Evolutionary conservation across 176 grass and related monocot genomes (phyloP), one percentile per base, ranked within the genome.

Genomic region (Avena insularis): DNA sequence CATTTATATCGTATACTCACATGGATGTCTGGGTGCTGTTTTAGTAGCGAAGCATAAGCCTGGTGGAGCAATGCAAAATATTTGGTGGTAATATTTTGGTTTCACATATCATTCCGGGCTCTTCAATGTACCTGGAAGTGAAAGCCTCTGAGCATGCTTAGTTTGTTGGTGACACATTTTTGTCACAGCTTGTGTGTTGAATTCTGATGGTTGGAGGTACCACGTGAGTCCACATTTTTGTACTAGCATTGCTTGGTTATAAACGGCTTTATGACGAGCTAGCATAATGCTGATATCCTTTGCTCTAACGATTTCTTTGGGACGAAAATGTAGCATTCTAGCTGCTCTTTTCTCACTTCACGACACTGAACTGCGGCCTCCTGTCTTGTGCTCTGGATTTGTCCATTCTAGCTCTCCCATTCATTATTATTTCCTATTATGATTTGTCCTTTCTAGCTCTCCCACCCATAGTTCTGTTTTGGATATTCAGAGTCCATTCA

Each of bases 401-500:
- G 11, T 21, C 15, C 13, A 1, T 47, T 71, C 54, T 43, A 57
- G n/a, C 40, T 8, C 16, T 58, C 51, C 23, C 12, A 29, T 3
- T 60, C 45, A 56, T 72, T 46, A 29, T 72, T 38, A 56, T 7
- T 10, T 35, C 6, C 12, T 19, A 6, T 54, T 71, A 3, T 83
- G 49, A 49, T 0, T 23, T 43, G 48, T 21, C 15, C 13, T 1
- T 47, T 71, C 54, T 43, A 57, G n/a, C 40, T 8, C 16, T 58
- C 51, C 23, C 12, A 29, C 8, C 19, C 14, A 43, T n/a, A 35
- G n/a, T 66, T 17, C 1, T 55, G 14, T 53, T 69, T 21, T 59
- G 77, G 59, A 69, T 80, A 49, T 80, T 85, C 60, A 88, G n/a
- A 54, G 12, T 20, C 3, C 69, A 29, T 80, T 81, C 8, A 21